These are phyloP conservation scores for Amanita phalloides DNA, from an alignment of 768 basidiomycete species.

Conservation along the genomic window DNA sequence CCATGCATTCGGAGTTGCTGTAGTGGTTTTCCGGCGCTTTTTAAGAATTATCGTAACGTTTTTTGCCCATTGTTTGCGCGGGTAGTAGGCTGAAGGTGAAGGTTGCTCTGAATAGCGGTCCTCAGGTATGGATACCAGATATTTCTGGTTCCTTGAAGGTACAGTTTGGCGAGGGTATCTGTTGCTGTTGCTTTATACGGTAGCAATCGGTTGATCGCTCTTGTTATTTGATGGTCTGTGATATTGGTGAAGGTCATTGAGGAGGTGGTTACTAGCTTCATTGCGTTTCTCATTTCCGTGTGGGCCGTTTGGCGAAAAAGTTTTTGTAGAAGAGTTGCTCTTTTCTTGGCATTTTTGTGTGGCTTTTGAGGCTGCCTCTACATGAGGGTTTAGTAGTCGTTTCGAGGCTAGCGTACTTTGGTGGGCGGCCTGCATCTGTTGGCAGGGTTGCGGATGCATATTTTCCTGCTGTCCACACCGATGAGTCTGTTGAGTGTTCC, in stretches of 20 bases:
- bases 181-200: neutral
- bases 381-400: no score
- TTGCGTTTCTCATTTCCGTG: no score
- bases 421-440: neutral
- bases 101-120: neutral
- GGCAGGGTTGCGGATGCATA: neutral
- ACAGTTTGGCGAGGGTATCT: neutral
- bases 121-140: neutral
- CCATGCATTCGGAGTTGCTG: constrained; percentile 3
- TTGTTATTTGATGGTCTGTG: neutral
- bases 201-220: neutral
- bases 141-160: neutral
- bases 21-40: constrained; percentile 7
- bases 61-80: neutral
- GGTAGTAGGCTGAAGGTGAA: neutral
- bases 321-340: neutral
- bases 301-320: neutral
- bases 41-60: neutral
- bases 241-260: neutral
- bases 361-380: neutral
- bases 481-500: no score
- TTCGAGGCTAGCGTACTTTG: neutral
- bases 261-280: neutral
- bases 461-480: neutral
- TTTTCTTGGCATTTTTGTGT: neutral